These are phyloP conservation scores for Hyphopichia pseudoburtonii DNA, from an alignment of 1,139 yeast species.

Conservation along the genomic window DNA sequence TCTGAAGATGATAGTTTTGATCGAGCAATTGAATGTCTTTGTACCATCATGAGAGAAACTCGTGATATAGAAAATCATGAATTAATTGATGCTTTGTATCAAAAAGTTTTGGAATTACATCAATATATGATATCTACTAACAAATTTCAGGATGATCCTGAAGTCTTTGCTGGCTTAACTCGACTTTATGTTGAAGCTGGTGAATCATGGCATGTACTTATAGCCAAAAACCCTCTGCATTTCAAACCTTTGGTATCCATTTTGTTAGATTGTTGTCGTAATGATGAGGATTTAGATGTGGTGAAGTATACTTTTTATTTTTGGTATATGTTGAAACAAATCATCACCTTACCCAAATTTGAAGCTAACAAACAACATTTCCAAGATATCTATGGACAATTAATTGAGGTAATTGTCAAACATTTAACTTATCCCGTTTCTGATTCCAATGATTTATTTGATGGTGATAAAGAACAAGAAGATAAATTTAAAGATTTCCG, in stretches of 20 bases:
- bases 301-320: slow-evolving; percentile 89
- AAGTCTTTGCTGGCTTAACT: slow-evolving; percentile 69
- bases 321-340: slow-evolving; percentile 82
- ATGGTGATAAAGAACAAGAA: slow-evolving; percentile 74
- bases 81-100: slow-evolving; percentile 65
- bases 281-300: slow-evolving; percentile 80
- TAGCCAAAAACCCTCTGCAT: slow-evolving; percentile 69
- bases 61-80: slow-evolving; percentile 66
- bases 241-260: slow-evolving; percentile 79
- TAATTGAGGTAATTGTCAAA: slow-evolving; percentile 65
- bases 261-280: slow-evolving; percentile 58
- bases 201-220: slow-evolving; percentile 89
- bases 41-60: slow-evolving; percentile 78
- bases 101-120: slow-evolving; percentile 62
- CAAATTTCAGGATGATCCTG: slow-evolving; percentile 60
- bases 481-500: slow-evolving; percentile 93
- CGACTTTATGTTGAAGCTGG: slow-evolving; percentile 89
- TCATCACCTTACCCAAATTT: slow-evolving; percentile 64
- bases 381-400: slow-evolving; percentile 58
- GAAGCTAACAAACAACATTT: slow-evolving; percentile 57
- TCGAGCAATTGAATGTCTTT: slow-evolving; percentile 82
- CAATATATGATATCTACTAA: slow-evolving; percentile 40
- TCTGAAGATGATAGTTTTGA: slow-evolving; percentile 71
- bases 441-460: slow-evolving; percentile 37
- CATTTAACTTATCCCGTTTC: slow-evolving; percentile 74